Evolutionary conservation across 2,329 filamentous ascomycete genomes (phyloP).

Genomic region (Arthrobotrys conoides): DNA sequence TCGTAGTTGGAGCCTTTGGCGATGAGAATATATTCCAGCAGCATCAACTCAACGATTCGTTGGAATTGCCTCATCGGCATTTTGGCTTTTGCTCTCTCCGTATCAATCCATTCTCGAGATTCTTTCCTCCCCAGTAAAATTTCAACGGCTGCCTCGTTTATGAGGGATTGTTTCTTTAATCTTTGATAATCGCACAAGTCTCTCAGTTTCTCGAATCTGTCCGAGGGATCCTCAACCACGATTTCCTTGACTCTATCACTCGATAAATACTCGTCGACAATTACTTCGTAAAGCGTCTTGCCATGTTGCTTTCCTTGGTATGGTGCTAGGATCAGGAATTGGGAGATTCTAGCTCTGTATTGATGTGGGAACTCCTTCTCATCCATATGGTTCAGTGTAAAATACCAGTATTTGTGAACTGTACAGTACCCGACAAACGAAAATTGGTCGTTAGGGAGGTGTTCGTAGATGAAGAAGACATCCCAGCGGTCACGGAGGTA

Average conservation of each 20-base stretch:
- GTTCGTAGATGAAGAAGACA: slow-evolving; percentile 82
- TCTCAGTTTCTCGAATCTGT: slow-evolving; percentile 83
- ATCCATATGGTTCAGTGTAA: slow-evolving; percentile 55
- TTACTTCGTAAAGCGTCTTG: slow-evolving; percentile 81
- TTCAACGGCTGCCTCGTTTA: slow-evolving; percentile 66
- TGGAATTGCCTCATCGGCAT: slow-evolving; percentile 87
- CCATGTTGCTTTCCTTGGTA: slow-evolving; percentile 87
- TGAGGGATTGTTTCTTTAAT: slow-evolving; percentile 72
- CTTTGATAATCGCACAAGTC: slow-evolving; percentile 80
- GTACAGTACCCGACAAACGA: slow-evolving; percentile 90
- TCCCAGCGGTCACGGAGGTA: slow-evolving; percentile 86
- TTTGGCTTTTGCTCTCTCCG: slow-evolving; percentile 64
- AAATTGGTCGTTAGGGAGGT: slow-evolving; percentile 72
- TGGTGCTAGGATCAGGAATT: slow-evolving; percentile 90
- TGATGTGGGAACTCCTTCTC: slow-evolving; percentile 23
- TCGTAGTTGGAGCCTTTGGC: background rate
- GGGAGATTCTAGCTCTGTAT: slow-evolving; percentile 77
- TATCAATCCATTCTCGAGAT: slow-evolving; percentile 67
- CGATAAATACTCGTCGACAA: slow-evolving; percentile 79
- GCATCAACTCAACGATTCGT: slow-evolving; percentile 73
- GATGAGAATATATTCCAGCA: slow-evolving; percentile 64
- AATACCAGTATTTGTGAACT: slow-evolving; percentile 85
- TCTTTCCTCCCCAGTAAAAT: slow-evolving; percentile 72
- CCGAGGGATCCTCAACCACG: slow-evolving; percentile 93
- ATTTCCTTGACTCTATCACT: slow-evolving; percentile 82